Percentiles rank a stretch among this genome's conserved stretches.
Evolutionary conservation across 768 basidiomycete genomes (phyloP).

Genomic region (Rhizopogon vulgaris): DNA sequence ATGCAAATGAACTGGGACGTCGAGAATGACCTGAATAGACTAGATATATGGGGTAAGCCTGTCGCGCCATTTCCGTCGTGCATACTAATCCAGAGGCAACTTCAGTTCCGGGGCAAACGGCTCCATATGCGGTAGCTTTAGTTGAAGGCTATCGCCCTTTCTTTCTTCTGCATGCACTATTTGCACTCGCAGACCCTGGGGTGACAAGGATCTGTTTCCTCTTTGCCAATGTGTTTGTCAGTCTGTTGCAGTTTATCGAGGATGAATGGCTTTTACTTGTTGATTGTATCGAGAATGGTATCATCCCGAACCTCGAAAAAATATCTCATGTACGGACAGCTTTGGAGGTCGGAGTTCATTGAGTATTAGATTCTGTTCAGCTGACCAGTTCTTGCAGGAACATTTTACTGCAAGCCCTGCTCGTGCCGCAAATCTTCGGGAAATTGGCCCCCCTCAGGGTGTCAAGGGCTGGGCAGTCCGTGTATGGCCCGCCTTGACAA

Average conservation of each 20-base stretch:
- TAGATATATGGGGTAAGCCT: background rate
- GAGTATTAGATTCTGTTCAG: background rate
- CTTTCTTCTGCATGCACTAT: conserved; percentile 16
- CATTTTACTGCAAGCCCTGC: conserved; percentile 5
- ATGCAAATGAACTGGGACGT: background rate
- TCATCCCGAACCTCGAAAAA: conserved; percentile 1
- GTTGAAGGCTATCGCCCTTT: conserved; percentile 11
- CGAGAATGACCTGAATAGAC: background rate
- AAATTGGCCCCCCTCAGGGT: background rate
- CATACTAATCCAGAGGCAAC: background rate
- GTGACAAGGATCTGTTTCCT: background rate
- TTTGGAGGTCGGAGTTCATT: background rate
- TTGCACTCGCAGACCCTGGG: conserved; percentile 8
- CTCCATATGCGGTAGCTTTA: conserved; percentile 12
- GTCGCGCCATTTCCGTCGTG: background rate
- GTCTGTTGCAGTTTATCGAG: conserved; percentile 3
- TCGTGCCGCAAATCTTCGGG: conserved; percentile 5
- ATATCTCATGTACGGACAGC: background rate
- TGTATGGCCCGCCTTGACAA: conserved; percentile 5
- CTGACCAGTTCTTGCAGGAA: background rate
- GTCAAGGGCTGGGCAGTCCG: background rate
- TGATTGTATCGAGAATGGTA: conserved; percentile 3
- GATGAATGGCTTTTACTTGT: conserved; percentile 3
- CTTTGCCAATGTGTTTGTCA: conserved; percentile 4
- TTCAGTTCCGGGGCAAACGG: conserved; percentile 8